Evolutionary conservation across 768 basidiomycete species (phyloP).

Genomic region (Suillus alpinus): DNA sequence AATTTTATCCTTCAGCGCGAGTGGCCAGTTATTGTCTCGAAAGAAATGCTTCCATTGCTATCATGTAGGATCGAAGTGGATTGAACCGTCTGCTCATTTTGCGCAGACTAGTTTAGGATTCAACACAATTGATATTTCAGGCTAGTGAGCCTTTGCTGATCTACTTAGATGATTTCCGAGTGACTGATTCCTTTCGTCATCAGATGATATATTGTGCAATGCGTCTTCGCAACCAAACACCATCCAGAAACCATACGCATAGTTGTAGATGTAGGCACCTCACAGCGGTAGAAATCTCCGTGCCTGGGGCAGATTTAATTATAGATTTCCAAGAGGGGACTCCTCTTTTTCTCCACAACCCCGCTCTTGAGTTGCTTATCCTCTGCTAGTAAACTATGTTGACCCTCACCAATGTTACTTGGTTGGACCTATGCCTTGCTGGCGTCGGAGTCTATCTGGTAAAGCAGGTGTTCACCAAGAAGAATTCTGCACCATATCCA

Average conservation of each 20-base stretch:
- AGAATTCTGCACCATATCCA: neutral
- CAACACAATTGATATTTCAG: neutral
- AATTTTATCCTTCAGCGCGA: neutral
- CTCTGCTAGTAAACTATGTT: neutral
- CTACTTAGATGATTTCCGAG: neutral
- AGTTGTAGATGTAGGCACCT: too few relatives aligned
- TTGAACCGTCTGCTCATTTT: neutral
- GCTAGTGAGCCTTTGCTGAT: neutral
- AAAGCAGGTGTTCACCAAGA: neutral
- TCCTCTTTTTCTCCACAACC: neutral
- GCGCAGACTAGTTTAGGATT: neutral
- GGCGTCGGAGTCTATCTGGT: neutral
- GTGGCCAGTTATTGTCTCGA: neutral
- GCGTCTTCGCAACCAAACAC: neutral
- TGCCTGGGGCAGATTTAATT: too few relatives aligned
- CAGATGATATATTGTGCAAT: neutral
- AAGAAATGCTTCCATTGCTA: neutral
- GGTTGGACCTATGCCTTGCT: neutral
- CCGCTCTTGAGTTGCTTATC: neutral
- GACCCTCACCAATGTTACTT: neutral
- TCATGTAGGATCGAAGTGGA: neutral
- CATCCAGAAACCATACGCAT: too few relatives aligned
- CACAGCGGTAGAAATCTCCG: too few relatives aligned
- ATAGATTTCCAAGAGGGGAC: too few relatives aligned
- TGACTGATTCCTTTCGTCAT: neutral